Base-by-base conservation (phyloP, 2,329 filamentous ascomycete genomes). In the Ophiosphaerella herpotricha region DNA sequence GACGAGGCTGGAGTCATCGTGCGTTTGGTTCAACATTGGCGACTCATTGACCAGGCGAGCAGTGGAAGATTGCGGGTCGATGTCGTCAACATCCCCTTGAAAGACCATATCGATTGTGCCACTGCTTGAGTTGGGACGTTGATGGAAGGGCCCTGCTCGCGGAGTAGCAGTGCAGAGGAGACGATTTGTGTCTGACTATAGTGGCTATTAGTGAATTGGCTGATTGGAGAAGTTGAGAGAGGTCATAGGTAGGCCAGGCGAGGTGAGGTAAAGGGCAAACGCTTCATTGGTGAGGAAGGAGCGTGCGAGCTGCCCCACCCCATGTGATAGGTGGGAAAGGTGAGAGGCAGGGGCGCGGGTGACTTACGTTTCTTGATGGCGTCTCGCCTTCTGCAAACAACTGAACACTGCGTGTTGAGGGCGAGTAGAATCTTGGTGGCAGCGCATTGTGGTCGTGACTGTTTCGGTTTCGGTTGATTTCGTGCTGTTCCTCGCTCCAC, bases 321-420 rank as follows among this genome's bases (percentile, higher is more conserved):
- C 12, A 14, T 26, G 13, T 2, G 40, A 35, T 34, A 53, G 39
- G 45, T 46, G 29, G 46, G 37, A 47, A 36, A 46, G 49, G 57
- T 52, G 61, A 50, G 51, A 54, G 52, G 56, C 54, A 64, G 52
- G 54, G 55, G 42, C 49, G 36, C 43, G 14, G 23, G 18, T 18
- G 31, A 68, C 70, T 67, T 63, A 73, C 70, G 53, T 72, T 71
- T 7, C 57, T 58, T 3, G 66, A 70, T 6, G 66, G 65, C 4
- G 60, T 61, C 24, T 63, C 63, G 13, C 57, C 61, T 29, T 58
- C 48, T 7, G 48, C 52, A 47, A 61, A 61, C 12, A 55, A 45
- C 6, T 35, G 44, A 3, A 58, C 40, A 18, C 64, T 62, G 37
- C 55, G 55, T 14, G 60, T 43, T 1, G 64, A 62, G 3, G 68